These are phyloP conservation scores for Phytophthora megakarya DNA, from an alignment of 352 stramenopile genomes.

Conservation along the genomic window DNA sequence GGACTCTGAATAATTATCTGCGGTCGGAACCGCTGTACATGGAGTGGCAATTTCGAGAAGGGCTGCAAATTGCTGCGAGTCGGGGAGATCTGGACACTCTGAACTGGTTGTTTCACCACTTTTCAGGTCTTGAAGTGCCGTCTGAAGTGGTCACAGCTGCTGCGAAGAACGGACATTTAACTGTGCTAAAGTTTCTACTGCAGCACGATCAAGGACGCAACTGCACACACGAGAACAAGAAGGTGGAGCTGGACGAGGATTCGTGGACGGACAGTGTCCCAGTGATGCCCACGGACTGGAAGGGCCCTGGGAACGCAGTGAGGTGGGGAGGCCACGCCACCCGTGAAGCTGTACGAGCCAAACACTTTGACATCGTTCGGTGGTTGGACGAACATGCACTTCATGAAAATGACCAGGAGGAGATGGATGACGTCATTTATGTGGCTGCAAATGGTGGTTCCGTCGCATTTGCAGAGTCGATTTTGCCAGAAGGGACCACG, in stretches of 20 bases:
- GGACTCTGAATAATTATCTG: not conserved
- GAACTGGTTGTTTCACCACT: not conserved
- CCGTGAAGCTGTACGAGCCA: not conserved
- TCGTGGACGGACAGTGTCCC: slow-evolving; percentile 7
- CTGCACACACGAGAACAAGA: not conserved
- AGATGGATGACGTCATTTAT: not conserved
- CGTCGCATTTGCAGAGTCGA: slow-evolving; percentile 2
- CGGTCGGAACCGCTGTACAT: not conserved
- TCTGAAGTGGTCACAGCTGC: not conserved
- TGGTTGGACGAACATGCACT: slow-evolving; percentile 8
- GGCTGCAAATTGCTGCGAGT: not conserved
- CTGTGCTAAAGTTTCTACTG: not conserved
- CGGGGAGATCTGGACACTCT: not conserved
- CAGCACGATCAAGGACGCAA: not conserved
- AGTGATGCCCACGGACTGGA: slow-evolving; percentile 2
- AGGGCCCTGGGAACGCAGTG: slow-evolving; percentile 3
- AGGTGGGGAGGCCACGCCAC: slow-evolving; percentile 12
- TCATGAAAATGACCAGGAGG: slow-evolving; percentile 11
- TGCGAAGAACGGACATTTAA: not conserved
- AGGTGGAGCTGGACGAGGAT: slow-evolving; percentile 9
- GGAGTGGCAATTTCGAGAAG: not conserved
- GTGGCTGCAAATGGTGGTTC: slow-evolving; percentile 7
- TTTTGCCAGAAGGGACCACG: not conserved
- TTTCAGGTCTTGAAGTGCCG: not conserved
- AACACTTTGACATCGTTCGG: slow-evolving; percentile 6